Evolutionary conservation across 2,329 filamentous ascomycete genomes (phyloP), one percentile per base, ranked within the genome.

Genomic region (Reticulascus tulasneorum): DNA sequence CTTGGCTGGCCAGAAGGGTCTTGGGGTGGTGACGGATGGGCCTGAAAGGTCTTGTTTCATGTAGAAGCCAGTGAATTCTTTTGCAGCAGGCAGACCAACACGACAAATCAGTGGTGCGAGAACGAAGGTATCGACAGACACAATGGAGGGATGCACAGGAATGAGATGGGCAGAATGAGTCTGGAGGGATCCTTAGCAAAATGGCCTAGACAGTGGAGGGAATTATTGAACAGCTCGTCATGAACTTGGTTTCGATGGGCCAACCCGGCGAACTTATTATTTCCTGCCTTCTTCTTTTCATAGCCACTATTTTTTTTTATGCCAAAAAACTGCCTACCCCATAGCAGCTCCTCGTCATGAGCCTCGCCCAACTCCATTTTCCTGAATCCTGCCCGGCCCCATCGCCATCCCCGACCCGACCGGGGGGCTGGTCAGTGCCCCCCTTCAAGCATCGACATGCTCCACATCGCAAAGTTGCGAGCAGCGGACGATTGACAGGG

Each of bases 331-430:
- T n/a, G n/a, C n/a, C n/a, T n/a, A n/a, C n/a, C n/a, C n/a, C n/a
- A n/a, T n/a, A n/a, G n/a, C n/a, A n/a, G n/a, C n/a, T n/a, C n/a
- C n/a, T 33, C 37, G 27, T 33, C 29, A 18, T 29, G 37, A 42
- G 37, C 31, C 40, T 40, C 29, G 40, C n/a, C n/a, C n/a, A n/a
- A n/a, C 40, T 40, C 32, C 21, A 25, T 36, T 42, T 35, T 29
- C 27, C 37, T 36, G 40, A 31, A 33, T 19, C 18, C 23, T 33
- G 24, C 35, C 32, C 21, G 29, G 25, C 27, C 28, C 40, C 32
- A 28, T 28, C 37, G 37, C 28, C 40, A 40, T 30, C 23, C 29
- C 37, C 19, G 26, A 23, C 22, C 11, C 17, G 32, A 26, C 28
- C 11, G 21, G 37, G 20, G 23, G 35, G 35, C 27, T 36, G 40